Percentiles rank a stretch among this genome's conserved stretches.
Evolutionary conservation across 225 moss, liverwort and hornwort genomes (phyloP).

Genomic region (Takakia lepidozioides): DNA sequence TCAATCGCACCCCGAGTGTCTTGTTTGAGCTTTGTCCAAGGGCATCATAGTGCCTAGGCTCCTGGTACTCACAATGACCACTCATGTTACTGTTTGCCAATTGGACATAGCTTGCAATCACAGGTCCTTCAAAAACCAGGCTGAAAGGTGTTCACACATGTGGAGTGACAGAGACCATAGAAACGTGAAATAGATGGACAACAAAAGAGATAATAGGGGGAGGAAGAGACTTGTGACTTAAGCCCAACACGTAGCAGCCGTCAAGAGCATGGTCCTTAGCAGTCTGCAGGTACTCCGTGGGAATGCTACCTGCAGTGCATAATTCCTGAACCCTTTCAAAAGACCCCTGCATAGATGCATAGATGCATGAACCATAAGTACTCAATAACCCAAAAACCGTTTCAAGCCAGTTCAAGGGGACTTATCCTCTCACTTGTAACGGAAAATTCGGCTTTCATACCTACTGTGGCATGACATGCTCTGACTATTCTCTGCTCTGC

Average conservation of each 20-base stretch:
- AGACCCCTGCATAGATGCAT: conserved; percentile 47
- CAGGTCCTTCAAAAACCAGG: too few relatives aligned
- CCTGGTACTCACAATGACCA: conserved; percentile 13
- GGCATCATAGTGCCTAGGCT: conserved; percentile 25
- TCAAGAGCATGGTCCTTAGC: conserved; percentile 37
- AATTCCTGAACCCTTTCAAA: conserved; percentile 52
- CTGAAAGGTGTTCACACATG: background rate
- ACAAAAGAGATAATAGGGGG: background rate
- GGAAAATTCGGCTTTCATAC: too few relatives aligned
- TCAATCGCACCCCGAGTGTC: conserved; percentile 32
- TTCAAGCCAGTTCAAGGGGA: too few relatives aligned
- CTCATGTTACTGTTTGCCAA: too few relatives aligned
- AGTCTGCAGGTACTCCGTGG: conserved; percentile 29
- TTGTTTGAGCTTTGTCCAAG: conserved; percentile 36
- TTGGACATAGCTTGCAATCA: too few relatives aligned
- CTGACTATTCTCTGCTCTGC: too few relatives aligned
- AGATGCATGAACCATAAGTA: background rate
- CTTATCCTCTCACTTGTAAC: too few relatives aligned
- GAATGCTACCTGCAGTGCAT: conserved; percentile 28
- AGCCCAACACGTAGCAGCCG: conserved; percentile 49
- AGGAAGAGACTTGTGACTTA: conserved; percentile 43
- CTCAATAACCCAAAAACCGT: too few relatives aligned
- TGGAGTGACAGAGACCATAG: background rate
- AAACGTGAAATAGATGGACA: background rate
- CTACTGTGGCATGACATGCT: too few relatives aligned